A percentile compares a stretch with the other conserved stretches of the same genome.
These are phyloP conservation scores for Pseudogymnoascus sp. DNA, from an alignment of 2,329 filamentous ascomycete genomes.

Conservation along the genomic window DNA sequence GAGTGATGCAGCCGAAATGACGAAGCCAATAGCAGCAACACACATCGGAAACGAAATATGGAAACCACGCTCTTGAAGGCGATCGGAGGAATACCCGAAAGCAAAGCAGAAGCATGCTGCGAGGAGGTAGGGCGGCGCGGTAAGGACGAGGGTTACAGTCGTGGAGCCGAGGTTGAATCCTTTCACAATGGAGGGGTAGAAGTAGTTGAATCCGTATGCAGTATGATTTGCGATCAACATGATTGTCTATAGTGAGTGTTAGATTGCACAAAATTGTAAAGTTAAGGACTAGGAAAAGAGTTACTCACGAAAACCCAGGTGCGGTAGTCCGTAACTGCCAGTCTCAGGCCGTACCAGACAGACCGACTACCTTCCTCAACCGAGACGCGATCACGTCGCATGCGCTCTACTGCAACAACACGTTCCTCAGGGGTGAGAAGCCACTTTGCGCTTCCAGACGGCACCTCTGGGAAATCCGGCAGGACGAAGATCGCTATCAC, in stretches of 20 bases:
- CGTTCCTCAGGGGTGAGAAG: not conserved
- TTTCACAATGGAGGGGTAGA: constrained; percentile 25
- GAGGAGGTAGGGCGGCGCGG: not conserved
- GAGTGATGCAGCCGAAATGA: constrained; percentile 1
- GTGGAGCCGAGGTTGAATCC: constrained; percentile 14
- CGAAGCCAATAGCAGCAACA: constrained; percentile 14
- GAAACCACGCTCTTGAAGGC: constrained; percentile 13
- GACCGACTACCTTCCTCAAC: not conserved
- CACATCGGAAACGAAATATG: constrained; percentile 16
- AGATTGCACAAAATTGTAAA: not conserved
- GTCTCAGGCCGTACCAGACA: constrained; percentile 6
- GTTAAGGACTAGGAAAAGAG: not conserved
- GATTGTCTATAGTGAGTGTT: not conserved
- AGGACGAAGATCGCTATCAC: constrained; percentile 24
- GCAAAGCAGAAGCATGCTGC: constrained; percentile 7
- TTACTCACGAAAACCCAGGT: constrained; percentile 9
- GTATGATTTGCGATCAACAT: constrained; percentile 15
- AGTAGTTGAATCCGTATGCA: constrained; percentile 29
- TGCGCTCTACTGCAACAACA: not conserved
- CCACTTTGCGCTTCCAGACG: not conserved
- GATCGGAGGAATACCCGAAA: constrained; percentile 14
- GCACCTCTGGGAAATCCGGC: not conserved
- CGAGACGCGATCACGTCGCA: not conserved
- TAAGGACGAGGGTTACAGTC: constrained; percentile 13
- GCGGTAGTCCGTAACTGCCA: constrained; percentile 1